phyloP scores from a whole-genome alignment of 305 asterid genomes.

The Solanum hybrid region DNA sequence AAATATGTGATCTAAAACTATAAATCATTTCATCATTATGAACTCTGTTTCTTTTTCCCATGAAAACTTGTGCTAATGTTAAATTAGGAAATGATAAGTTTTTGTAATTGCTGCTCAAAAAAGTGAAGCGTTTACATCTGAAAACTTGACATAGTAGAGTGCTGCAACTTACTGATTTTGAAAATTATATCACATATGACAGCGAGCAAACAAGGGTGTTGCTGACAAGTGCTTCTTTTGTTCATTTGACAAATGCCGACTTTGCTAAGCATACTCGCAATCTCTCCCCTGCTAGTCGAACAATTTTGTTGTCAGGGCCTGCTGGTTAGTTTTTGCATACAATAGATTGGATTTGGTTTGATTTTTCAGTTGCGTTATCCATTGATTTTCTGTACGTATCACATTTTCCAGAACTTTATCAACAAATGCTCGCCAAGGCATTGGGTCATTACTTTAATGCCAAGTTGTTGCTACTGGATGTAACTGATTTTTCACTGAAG shows the following conservation, averaged over 20 bases:
- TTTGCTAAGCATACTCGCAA: conserved; percentile 54
- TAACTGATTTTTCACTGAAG: conserved; percentile 69
- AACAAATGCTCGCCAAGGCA: conserved; percentile 88
- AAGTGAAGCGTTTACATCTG: not conserved
- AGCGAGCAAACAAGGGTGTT: conserved; percentile 66
- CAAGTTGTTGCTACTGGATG: conserved; percentile 66
- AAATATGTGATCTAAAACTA: not conserved
- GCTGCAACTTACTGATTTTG: not conserved
- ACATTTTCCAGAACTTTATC: conserved; percentile 52
- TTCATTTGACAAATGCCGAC: conserved; percentile 51
- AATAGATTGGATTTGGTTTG: not conserved
- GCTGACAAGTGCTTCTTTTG: conserved; percentile 69
- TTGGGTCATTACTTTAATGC: conserved; percentile 79
- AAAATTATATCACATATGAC: conserved; percentile 7
- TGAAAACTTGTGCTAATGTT: not conserved
- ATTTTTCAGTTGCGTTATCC: not conserved
- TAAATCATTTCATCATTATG: not conserved
- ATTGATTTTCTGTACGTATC: not conserved
- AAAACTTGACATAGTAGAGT: not conserved
- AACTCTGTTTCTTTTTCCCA: not conserved
- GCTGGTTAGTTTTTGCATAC: conserved; percentile 36
- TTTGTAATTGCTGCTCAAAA: not conserved
- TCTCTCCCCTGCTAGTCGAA: conserved; percentile 76
- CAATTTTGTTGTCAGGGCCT: conserved; percentile 79
- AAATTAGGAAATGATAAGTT: not conserved